Conservation (phyloP, 495 filamentous ascomycete genomes). For the Neurospora hispaniola region DNA sequence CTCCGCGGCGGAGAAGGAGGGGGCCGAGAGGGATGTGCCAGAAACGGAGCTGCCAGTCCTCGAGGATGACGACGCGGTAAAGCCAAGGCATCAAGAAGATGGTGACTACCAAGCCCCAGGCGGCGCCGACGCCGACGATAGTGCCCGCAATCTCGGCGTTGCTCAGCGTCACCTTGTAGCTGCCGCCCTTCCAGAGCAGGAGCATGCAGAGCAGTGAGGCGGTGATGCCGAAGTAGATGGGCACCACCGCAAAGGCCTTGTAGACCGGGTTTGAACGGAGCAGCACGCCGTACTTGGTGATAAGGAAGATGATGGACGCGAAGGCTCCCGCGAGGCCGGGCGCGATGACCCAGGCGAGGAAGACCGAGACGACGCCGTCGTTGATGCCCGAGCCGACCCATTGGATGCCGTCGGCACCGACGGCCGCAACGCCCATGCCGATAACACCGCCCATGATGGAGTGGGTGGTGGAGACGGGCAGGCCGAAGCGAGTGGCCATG, state of each 20-base stretch:
- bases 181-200: slow-evolving; percentile 47
- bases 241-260: slow-evolving; percentile 45
- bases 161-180: slow-evolving; percentile 33
- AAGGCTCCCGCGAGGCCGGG: slow-evolving; percentile 45
- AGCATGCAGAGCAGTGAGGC: slow-evolving; percentile 52
- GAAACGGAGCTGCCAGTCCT: slow-evolving; percentile 46
- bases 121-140: slow-evolving; percentile 12
- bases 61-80: slow-evolving; percentile 44
- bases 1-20: slow-evolving; percentile 39
- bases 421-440: slow-evolving; percentile 52
- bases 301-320: slow-evolving; percentile 50
- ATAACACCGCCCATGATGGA: slow-evolving; percentile 51
- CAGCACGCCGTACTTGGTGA: slow-evolving; percentile 54
- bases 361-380: slow-evolving; percentile 35
- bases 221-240: slow-evolving; percentile 52
- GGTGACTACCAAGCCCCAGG: slow-evolving; percentile 4
- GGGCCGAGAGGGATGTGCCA: slow-evolving; percentile 50
- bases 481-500: slow-evolving; percentile 40
- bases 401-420: slow-evolving; percentile 33
- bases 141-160: slow-evolving; percentile 19
- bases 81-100: slow-evolving; percentile 53
- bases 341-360: slow-evolving; percentile 49
- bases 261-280: slow-evolving; percentile 47
- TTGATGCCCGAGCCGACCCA: slow-evolving; percentile 45
- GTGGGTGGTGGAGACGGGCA: slow-evolving; percentile 55